Evolutionary conservation across 164 flowering plant species (phyloP), one percentile per base, ranked within the genome.

Genomic region (Paratinospora sagittata): DNA sequence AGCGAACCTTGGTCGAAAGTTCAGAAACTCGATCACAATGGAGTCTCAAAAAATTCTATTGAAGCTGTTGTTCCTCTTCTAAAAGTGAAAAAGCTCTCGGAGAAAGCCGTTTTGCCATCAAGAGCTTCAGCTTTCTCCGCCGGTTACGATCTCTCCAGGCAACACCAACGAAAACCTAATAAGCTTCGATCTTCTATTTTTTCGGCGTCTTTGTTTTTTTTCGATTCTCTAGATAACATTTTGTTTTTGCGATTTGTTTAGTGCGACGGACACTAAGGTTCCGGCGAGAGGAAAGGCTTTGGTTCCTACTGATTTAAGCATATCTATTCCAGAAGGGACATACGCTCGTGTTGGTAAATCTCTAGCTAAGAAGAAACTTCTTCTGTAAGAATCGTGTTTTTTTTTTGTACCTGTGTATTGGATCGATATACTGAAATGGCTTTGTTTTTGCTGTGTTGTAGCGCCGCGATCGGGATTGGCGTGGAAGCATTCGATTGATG

Each of bases 401-500:
- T 30, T 30, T 4, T 30, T n/a, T n/a, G n/a, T 30, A 30, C 34
- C 34, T 30, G 4, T 30, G 34, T 69, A 9, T 30, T 67, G 21
- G 21, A 5, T 66, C 8, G 0, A 37, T 63, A 23, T 36, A 0
- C 14, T 49, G 68, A 61, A 71, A 57, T 62, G 74, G 41, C 27
- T 7, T 33, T 72, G 41, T 23, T 71, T 63, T 36, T 47, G 63
- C 14, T 73, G 63, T 74, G 84, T 30, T 30, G 34, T 34, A 91
- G 98, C 99, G 8, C 98, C 97, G 0, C 78, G 99, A 27, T 92
- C 99, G 11, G 98, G 99, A 97, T 77, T 95, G 81, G 83, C 97
- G 1, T 89, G 91, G 96, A 91, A 95, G 84, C 89, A 92, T 70
- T 85, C 94, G 6, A 89, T 95, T 2, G 98, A 92, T 66, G 97